Conservation (phyloP, 257 asterid species). For the Solanum rostratum region DNA sequence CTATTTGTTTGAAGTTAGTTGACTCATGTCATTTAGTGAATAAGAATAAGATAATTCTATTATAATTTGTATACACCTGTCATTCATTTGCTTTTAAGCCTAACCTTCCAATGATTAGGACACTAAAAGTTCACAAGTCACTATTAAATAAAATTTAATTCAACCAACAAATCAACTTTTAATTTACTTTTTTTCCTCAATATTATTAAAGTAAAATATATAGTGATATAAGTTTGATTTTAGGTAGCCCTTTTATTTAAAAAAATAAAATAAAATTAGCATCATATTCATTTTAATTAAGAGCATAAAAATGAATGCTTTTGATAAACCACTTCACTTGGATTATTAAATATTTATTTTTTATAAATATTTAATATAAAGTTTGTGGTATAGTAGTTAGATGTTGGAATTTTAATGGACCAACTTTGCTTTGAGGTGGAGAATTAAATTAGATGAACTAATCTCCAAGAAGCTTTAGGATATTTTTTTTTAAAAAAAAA, state of each 20-base stretch:
- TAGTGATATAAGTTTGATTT: background rate
- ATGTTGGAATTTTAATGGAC: background rate
- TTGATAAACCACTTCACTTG: background rate
- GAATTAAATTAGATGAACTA: background rate
- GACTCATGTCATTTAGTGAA: slow-evolving; percentile 1
- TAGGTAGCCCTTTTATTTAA: background rate
- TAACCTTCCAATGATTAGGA: slow-evolving; percentile 1
- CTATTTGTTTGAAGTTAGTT: background rate
- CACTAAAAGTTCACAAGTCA: slow-evolving; percentile 2
- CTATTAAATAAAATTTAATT: background rate
- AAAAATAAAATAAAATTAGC: background rate
- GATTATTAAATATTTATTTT: background rate
- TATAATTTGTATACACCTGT: background rate
- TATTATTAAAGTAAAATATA: background rate
- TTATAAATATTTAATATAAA: background rate
- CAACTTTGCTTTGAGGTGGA: slow-evolving; percentile 2
- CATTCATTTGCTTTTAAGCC: slow-evolving; percentile 4
- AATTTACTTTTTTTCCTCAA: background rate
- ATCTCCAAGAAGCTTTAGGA: background rate
- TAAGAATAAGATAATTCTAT: background rate
- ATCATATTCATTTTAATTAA: background rate
- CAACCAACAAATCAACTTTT: slow-evolving; percentile 1
- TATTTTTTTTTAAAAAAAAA: too few relatives aligned
- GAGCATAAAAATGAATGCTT: background rate
- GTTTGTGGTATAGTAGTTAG: background rate